phyloP scores from a whole-genome alignment of 495 filamentous ascomycete genomes.

The Mycothermus thermophilus region DNA sequence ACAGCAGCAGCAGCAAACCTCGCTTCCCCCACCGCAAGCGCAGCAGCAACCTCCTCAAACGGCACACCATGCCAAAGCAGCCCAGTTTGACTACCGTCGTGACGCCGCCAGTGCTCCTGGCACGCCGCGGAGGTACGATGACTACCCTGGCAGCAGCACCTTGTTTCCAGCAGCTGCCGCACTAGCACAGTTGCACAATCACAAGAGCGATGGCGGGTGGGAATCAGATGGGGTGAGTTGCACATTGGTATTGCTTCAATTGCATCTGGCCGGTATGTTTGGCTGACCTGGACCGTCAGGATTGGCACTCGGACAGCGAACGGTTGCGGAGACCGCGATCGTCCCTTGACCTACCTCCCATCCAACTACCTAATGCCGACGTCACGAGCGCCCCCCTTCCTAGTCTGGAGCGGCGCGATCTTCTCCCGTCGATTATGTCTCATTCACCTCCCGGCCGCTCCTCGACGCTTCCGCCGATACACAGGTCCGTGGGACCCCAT shows the following conservation, averaged over 20 bases:
- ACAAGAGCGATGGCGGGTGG: slow-evolving; percentile 69
- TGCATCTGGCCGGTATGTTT: not conserved
- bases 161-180: slow-evolving; percentile 67
- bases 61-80: slow-evolving; percentile 20
- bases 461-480: slow-evolving; percentile 70
- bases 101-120: slow-evolving; percentile 58
- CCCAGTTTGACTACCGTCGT: slow-evolving; percentile 38
- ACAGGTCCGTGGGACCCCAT: slow-evolving; percentile 44
- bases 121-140: slow-evolving; percentile 60
- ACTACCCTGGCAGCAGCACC: slow-evolving; percentile 49
- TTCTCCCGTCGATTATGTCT: slow-evolving; percentile 68
- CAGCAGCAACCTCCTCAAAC: not conserved
- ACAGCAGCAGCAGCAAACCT: not conserved
- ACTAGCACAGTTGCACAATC: slow-evolving; percentile 67
- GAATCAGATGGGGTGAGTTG: slow-evolving; percentile 65
- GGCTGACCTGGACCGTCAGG: slow-evolving; percentile 27
- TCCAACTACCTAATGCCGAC: slow-evolving; percentile 45
- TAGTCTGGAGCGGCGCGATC: slow-evolving; percentile 48
- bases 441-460: slow-evolving; percentile 76
- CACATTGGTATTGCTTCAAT: slow-evolving; percentile 7
- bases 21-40: too few relatives aligned
- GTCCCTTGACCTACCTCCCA: slow-evolving; percentile 62
- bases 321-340: slow-evolving; percentile 37
- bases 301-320: slow-evolving; percentile 60
- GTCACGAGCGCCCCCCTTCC: slow-evolving; percentile 58